Conservation (phyloP, 345 rosid genomes). For the Fremontodendron californicum region DNA sequence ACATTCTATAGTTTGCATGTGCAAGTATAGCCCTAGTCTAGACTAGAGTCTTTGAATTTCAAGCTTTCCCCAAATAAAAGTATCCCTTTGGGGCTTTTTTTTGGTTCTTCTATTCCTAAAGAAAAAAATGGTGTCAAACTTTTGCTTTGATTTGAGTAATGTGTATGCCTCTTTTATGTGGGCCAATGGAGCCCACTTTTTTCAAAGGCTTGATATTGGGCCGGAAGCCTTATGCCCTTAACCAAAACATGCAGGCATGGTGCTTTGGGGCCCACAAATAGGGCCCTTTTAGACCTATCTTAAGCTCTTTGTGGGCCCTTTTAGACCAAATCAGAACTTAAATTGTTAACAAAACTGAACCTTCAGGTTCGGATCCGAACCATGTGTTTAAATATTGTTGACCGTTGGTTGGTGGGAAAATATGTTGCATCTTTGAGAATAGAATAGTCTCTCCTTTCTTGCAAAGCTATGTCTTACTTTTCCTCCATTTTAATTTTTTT, state of each 20-base stretch:
- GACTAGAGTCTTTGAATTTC: background rate
- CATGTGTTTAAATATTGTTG: conserved; percentile 36
- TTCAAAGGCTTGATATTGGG: conserved; percentile 23
- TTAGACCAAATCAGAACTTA: conserved; percentile 8
- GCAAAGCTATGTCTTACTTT: too few species aligned
- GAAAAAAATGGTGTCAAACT: background rate
- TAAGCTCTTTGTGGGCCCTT: conserved; percentile 20
- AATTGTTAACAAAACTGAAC: background rate
- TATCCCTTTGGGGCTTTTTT: background rate
- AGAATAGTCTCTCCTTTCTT: background rate
- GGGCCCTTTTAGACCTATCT: conserved; percentile 5
- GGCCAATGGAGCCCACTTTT: conserved; percentile 31
- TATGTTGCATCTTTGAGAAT: background rate
- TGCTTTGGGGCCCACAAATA: conserved; percentile 21
- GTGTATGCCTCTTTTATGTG: conserved; percentile 12
- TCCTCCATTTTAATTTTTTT: background rate
- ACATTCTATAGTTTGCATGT: background rate
- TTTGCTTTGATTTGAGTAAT: background rate
- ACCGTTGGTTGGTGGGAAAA: conserved; percentile 40
- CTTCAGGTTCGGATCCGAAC: conserved; percentile 51
- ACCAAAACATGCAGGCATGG: conserved; percentile 24
- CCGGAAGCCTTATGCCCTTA: conserved; percentile 27
- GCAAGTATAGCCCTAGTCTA: background rate
- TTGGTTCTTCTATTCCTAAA: too few species aligned
- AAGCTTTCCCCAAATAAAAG: background rate